Base-by-base conservation (phyloP, 768 basidiomycete species). In the Kwoniella dejecticola region DNA sequence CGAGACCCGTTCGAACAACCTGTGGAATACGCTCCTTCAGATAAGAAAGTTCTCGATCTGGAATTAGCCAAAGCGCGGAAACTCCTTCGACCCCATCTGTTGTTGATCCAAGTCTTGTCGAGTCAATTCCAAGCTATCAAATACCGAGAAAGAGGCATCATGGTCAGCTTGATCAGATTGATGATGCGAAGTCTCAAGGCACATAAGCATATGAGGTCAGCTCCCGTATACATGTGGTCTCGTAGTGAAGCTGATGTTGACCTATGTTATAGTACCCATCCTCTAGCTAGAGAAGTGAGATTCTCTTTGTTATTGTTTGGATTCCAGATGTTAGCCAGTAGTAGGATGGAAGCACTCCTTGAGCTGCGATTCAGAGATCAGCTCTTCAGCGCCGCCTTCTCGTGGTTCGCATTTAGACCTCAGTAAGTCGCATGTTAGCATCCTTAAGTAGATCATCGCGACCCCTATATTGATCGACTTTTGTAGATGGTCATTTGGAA, bases 401-500 rank as follows among this genome's bases (percentile, higher is more conserved):
- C 87, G 3, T 98, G 95, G 96, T 99, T 98, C 80, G 81, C 88
- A n/a, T 85, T 88, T 48, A 84, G 89, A n/a, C 89, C 93, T 8
- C 91, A 92, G 94, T 96, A 77, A 79, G 90, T 71, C 21, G n/a
- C n/a, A n/a, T 71, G 17, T 12, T 26, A 21, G 21, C 23, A 11
- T 7, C 12, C 19, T 15, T 2, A 33, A 29, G n/a, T 33, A 21
- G 17, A 45, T 21, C 44, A 11, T 4, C 5, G 11, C 8, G 41
- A 44, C 19, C n/a, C n/a, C n/a, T n/a, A n/a, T n/a, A n/a, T 5
- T 44, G 19, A 15, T 21, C 19, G 5, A 11, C 41, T 6, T 15
- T n/a, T 3, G 13, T 15, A 97, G 94, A 70, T 98, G 95, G 94
- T 88, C 94, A 3, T 96, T 87, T 75, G 96, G 95, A n/a, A 89